These are phyloP conservation scores for Phlebiopsis flavidoalba DNA, from an alignment of 768 basidiomycete genomes.

Conservation along the genomic window DNA sequence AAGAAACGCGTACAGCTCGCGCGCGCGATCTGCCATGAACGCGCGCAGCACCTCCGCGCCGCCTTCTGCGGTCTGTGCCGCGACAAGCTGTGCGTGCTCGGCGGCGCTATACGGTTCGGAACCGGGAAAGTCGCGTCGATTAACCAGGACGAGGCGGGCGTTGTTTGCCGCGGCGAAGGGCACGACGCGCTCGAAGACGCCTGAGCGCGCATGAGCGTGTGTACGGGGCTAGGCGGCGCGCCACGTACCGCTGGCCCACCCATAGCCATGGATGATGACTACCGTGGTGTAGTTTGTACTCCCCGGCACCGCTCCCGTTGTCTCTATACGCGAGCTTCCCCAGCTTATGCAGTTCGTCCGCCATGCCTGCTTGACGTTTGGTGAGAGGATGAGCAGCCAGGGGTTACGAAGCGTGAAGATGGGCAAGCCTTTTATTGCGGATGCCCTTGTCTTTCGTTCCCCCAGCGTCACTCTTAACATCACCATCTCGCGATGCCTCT, in stretches of 20 bases:
- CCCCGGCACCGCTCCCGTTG: background rate
- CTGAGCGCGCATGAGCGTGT: background rate
- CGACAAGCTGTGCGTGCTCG: background rate
- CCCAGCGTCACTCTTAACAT: no score
- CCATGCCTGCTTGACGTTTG: no score
- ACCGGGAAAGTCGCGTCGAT: conserved; percentile 9
- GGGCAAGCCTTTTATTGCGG: no score
- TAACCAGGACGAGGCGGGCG: conserved; percentile 8
- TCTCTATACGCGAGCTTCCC: conserved; percentile 4
- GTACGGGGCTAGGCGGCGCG: background rate
- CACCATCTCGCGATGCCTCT: no score
- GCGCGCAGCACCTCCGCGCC: background rate
- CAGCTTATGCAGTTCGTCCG: background rate
- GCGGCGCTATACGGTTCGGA: background rate
- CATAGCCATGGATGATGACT: conserved; percentile 8
- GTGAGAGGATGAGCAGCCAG: no score
- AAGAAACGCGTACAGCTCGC: conserved; percentile 6
- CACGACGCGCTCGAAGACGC: background rate
- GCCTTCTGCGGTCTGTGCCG: background rate
- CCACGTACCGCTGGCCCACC: conserved; percentile 3
- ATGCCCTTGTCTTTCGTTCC: no score
- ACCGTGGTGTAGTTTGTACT: conserved; percentile 7
- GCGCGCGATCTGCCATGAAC: background rate
- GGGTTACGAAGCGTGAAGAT: no score
- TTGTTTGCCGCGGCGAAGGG: conserved; percentile 1